Conservation (phyloP, 805 yeast genomes). For the Yamadazyma tumulicola region DNA sequence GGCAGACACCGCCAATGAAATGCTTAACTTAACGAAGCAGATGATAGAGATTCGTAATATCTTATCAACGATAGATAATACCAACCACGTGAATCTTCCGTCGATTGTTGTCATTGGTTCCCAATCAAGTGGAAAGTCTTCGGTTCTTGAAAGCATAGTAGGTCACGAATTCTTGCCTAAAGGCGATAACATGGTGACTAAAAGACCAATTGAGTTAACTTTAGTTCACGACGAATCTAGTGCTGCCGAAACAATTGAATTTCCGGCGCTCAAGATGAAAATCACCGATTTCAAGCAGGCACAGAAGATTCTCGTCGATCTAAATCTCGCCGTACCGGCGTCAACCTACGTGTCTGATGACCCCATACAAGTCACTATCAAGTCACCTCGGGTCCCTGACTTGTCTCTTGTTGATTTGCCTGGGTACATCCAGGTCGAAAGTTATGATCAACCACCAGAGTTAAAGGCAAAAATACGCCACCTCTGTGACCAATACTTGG, state of each 20-base stretch:
- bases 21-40: slow-evolving; percentile 85
- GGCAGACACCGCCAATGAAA: slow-evolving; percentile 68
- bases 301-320: slow-evolving; percentile 78
- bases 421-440: slow-evolving; percentile 95
- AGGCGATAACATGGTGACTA: slow-evolving; percentile 97
- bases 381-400: slow-evolving; percentile 87
- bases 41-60: slow-evolving; percentile 94
- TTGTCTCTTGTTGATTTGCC: slow-evolving; percentile 92
- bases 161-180: slow-evolving; percentile 98
- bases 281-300: slow-evolving; percentile 86
- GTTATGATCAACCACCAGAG: slow-evolving; percentile 90
- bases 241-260: slow-evolving; percentile 86
- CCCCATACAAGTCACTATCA: slow-evolving; percentile 88
- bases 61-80: slow-evolving; percentile 68
- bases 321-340: slow-evolving; percentile 89
- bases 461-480: slow-evolving; percentile 74
- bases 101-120: slow-evolving; percentile 97
- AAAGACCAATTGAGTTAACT: slow-evolving; percentile 95
- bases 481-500: slow-evolving; percentile 80
- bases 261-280: slow-evolving; percentile 83
- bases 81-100: slow-evolving; percentile 78
- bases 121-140: slow-evolving; percentile 95
- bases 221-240: slow-evolving; percentile 78
- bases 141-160: slow-evolving; percentile 92
- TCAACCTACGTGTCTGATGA: slow-evolving; percentile 85